Evolutionary conservation across 768 basidiomycete genomes (phyloP).

Genomic region (Podaxis sp.): DNA sequence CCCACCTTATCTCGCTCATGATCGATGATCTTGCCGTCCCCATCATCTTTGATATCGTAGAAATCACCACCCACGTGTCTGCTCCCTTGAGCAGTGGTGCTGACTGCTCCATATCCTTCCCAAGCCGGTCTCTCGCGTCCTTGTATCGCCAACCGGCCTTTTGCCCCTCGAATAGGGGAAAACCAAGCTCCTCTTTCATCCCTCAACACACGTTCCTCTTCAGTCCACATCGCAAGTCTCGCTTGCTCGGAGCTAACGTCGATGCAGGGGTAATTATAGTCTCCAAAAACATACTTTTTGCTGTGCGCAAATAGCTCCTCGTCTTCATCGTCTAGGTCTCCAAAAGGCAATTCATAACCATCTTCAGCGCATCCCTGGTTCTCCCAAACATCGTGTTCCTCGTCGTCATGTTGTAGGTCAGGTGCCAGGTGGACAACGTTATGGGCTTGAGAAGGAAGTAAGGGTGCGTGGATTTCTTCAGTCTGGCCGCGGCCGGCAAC

Average conservation of each 20-base stretch:
- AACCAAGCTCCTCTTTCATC: slow-evolving; percentile 74
- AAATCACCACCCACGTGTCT: slow-evolving; percentile 7
- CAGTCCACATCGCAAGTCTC: slow-evolving; percentile 64
- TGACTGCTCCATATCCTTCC: slow-evolving; percentile 58
- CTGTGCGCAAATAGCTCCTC: slow-evolving; percentile 77
- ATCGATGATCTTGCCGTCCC: slow-evolving; percentile 37
- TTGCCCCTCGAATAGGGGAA: slow-evolving; percentile 49
- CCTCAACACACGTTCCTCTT: slow-evolving; percentile 79
- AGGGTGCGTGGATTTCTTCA: slow-evolving; percentile 69
- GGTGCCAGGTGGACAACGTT: slow-evolving; percentile 62
- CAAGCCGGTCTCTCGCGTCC: slow-evolving; percentile 36
- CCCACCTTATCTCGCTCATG: slow-evolving; percentile 36
- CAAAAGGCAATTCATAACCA: slow-evolving; percentile 63
- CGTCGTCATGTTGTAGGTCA: slow-evolving; percentile 39
- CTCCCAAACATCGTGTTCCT: slow-evolving; percentile 39
- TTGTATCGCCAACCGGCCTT: slow-evolving; percentile 35
- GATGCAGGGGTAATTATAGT: slow-evolving; percentile 86
- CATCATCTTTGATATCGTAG: slow-evolving; percentile 14
- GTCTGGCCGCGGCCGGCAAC: slow-evolving; percentile 38
- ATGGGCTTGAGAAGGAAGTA: slow-evolving; percentile 60
- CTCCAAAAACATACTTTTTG: slow-evolving; percentile 79
- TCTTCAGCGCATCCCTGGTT: slow-evolving; percentile 21
- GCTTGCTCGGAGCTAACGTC: slow-evolving; percentile 82
- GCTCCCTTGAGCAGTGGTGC: slow-evolving; percentile 21
- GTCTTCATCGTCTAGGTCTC: slow-evolving; percentile 61